A percentile compares a stretch with the other conserved stretches of the same genome.
Conservation (phyloP, 208 protist genomes). For the Wallacemonas rigidus region DNA sequence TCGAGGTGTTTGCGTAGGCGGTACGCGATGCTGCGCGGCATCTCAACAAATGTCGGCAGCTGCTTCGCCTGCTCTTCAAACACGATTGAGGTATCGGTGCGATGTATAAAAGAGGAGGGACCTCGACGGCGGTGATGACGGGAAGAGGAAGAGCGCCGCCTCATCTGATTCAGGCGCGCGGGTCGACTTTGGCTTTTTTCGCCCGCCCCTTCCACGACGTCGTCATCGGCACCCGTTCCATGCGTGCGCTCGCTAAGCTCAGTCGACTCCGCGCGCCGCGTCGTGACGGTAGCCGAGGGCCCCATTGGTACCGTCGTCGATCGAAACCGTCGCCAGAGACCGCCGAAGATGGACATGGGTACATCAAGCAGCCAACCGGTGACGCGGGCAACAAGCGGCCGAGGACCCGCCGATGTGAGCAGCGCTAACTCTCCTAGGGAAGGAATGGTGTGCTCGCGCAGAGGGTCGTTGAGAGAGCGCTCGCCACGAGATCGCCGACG, state of each 20-base stretch:
- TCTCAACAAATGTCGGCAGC: constrained; percentile 18
- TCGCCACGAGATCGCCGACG: not conserved
- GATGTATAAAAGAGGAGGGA: no score
- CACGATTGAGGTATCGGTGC: not conserved
- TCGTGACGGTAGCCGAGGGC: no score
- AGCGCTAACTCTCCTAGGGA: constrained; percentile 12
- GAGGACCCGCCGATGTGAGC: constrained; percentile 7
- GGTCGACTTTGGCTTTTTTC: no score
- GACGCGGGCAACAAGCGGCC: not conserved
- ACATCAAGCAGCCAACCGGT: not conserved
- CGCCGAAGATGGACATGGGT: not conserved
- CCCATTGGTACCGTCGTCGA: not conserved
- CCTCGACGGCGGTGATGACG: no score
- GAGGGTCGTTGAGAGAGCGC: not conserved
- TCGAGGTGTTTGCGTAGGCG: constrained; percentile 45
- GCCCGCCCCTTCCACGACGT: no score
- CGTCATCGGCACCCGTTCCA: no score
- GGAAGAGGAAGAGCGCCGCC: no score
- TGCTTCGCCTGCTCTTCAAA: constrained; percentile 13
- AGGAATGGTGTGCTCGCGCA: not conserved
- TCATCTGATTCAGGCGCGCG: no score
- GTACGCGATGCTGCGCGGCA: constrained; percentile 45
- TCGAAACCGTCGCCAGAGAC: not conserved
- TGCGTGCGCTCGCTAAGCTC: no score
- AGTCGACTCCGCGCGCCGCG: no score